Evolutionary conservation across 2,329 filamentous ascomycete genomes (phyloP).

Genomic region (Penicillium sp.): DNA sequence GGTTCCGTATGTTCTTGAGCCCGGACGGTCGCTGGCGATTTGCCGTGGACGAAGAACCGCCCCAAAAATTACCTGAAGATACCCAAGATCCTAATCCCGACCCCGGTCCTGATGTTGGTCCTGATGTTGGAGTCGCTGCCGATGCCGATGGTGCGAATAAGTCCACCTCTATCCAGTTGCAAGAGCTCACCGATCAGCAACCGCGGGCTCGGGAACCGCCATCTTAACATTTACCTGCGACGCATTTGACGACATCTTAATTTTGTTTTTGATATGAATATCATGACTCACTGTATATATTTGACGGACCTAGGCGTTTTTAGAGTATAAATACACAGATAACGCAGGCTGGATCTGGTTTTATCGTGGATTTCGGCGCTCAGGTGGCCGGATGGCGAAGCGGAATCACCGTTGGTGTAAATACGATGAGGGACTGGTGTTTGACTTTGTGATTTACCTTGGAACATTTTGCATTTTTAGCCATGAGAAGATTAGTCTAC

Average conservation of each 20-base stretch:
- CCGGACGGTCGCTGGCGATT: conserved; percentile 32
- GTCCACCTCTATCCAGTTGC: conserved; percentile 19
- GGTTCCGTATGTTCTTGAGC: conserved; percentile 32
- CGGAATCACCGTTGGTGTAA: background rate
- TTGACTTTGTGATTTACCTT: background rate
- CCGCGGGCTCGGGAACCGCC: conserved; percentile 2
- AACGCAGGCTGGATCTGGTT: background rate
- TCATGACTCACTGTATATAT: background rate
- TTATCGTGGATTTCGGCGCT: background rate
- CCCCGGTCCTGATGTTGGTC: too few species aligned
- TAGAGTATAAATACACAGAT: background rate
- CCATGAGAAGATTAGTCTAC: background rate
- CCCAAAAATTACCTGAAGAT: background rate
- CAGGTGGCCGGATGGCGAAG: background rate
- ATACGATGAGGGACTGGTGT: background rate
- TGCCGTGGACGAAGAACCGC: conserved; percentile 33
- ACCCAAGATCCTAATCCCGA: background rate
- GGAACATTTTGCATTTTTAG: background rate
- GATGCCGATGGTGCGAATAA: conserved; percentile 20
- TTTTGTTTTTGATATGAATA: background rate
- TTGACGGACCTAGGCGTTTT: background rate
- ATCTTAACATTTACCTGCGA: background rate
- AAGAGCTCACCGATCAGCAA: conserved; percentile 11
- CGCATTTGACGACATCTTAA: background rate
- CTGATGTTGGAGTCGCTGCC: background rate